Evolutionary conservation across 495 filamentous ascomycete species (phyloP).

Genomic region (Xylaria castorea): DNA sequence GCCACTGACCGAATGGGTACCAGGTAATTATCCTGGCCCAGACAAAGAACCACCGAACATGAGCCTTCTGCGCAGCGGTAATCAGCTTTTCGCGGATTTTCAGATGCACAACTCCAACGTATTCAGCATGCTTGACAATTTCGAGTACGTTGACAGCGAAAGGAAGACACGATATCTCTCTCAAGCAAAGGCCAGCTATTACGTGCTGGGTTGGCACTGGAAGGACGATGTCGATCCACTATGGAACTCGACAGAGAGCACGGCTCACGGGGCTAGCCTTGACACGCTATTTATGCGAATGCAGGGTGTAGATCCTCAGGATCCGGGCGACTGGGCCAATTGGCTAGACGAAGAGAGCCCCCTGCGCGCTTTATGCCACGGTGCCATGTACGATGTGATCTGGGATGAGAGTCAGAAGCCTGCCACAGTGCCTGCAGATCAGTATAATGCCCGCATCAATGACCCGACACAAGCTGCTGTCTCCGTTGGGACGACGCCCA

Average conservation of each 20-base stretch:
- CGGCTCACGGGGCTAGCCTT: background rate
- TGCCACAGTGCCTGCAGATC: slow-evolving; percentile 41
- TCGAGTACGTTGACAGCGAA: slow-evolving; percentile 41
- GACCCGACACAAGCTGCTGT: slow-evolving; percentile 38
- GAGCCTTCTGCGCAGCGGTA: slow-evolving; percentile 46
- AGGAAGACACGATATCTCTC: slow-evolving; percentile 32
- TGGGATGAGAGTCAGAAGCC: slow-evolving; percentile 44
- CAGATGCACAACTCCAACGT: slow-evolving; percentile 57
- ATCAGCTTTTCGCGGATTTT: slow-evolving; percentile 61
- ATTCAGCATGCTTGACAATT: slow-evolving; percentile 57
- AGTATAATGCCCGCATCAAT: slow-evolving; percentile 27
- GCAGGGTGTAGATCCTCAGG: slow-evolving; percentile 26
- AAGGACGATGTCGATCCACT: background rate
- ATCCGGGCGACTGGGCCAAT: background rate
- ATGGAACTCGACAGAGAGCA: background rate
- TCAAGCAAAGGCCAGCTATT: slow-evolving; percentile 52
- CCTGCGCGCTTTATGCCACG: slow-evolving; percentile 47
- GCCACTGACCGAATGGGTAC: slow-evolving; percentile 31
- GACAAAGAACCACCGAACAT: slow-evolving; percentile 35
- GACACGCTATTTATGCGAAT: slow-evolving; percentile 2
- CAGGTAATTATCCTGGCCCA: slow-evolving; percentile 16
- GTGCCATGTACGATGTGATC: slow-evolving; percentile 53
- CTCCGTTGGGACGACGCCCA: slow-evolving; percentile 53
- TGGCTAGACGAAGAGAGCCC: slow-evolving; percentile 23
- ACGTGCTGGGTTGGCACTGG: slow-evolving; percentile 60